Evolutionary conservation across 306 rosid genomes (phyloP).

Genomic region (Dalbergia cultrata): DNA sequence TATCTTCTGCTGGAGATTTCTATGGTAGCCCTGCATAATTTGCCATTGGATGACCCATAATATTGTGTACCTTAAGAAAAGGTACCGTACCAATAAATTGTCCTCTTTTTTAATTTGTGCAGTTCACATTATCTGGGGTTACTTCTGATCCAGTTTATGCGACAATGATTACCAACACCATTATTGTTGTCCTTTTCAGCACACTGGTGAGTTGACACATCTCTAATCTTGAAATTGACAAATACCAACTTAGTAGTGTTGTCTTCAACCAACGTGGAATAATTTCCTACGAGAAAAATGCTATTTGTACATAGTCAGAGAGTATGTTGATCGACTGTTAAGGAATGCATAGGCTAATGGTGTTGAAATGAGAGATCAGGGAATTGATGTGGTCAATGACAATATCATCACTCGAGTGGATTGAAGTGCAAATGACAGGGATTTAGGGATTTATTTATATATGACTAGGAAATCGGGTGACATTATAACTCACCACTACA

Average conservation of each 20-base stretch:
- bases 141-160: slow-evolving; percentile 77
- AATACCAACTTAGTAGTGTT: neutral
- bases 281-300: too few relatives aligned
- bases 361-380: too few relatives aligned
- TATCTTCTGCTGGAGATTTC: slow-evolving; percentile 31
- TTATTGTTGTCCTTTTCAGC: slow-evolving; percentile 83
- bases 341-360: too few relatives aligned
- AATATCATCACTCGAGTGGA: too few relatives aligned
- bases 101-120: slow-evolving; percentile 41
- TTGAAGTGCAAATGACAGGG: too few relatives aligned
- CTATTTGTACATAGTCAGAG: too few relatives aligned
- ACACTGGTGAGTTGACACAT: slow-evolving; percentile 66
- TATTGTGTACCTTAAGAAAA: neutral
- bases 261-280: neutral
- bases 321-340: too few relatives aligned
- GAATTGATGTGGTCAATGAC: too few relatives aligned
- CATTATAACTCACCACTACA: too few relatives aligned
- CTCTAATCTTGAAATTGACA: slow-evolving; percentile 2
- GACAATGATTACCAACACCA: slow-evolving; percentile 85
- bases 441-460: too few relatives aligned
- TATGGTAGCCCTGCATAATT: neutral
- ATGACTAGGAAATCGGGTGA: too few relatives aligned
- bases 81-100: neutral
- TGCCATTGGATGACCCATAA: neutral
- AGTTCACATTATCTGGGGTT: slow-evolving; percentile 88